phyloP scores from a whole-genome alignment of 768 basidiomycete species.

The Tricholoma furcatifolium region DNA sequence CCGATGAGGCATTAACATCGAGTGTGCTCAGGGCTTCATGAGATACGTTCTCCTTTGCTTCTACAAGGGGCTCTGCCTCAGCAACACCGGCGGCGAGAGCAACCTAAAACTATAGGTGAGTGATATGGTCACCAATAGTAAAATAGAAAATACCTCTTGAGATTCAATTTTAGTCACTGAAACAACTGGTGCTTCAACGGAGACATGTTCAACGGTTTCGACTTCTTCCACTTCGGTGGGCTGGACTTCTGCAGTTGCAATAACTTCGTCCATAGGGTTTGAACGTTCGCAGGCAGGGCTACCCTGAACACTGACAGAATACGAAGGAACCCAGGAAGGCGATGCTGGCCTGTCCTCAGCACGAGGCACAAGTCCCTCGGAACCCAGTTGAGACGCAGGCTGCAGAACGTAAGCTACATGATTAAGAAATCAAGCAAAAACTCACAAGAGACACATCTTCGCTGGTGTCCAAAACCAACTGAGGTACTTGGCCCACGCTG shows the following conservation, averaged over 20 bases:
- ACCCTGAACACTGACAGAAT: slow-evolving; percentile 34
- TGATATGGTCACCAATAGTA: not conserved
- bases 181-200: not conserved
- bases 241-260: not conserved
- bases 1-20: not conserved
- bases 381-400: not conserved
- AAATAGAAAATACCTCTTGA: not conserved
- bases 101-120: not conserved
- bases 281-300: slow-evolving; percentile 16
- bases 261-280: slow-evolving; percentile 12
- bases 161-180: not conserved
- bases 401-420: slow-evolving; percentile 3
- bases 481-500: slow-evolving; percentile 1
- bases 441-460: slow-evolving; percentile 11
- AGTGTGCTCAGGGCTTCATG: not conserved
- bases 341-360: slow-evolving; percentile 26
- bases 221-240: not conserved
- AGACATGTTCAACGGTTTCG: not conserved
- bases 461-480: slow-evolving; percentile 8
- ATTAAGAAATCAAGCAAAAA: not conserved
- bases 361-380: not conserved
- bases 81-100: not conserved
- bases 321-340: slow-evolving; percentile 32
- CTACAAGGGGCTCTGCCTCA: not conserved
- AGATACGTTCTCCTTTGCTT: not conserved